These are phyloP conservation scores for Lachnellula willkommii DNA, from an alignment of 2,329 filamentous ascomycete genomes.

Conservation along the genomic window DNA sequence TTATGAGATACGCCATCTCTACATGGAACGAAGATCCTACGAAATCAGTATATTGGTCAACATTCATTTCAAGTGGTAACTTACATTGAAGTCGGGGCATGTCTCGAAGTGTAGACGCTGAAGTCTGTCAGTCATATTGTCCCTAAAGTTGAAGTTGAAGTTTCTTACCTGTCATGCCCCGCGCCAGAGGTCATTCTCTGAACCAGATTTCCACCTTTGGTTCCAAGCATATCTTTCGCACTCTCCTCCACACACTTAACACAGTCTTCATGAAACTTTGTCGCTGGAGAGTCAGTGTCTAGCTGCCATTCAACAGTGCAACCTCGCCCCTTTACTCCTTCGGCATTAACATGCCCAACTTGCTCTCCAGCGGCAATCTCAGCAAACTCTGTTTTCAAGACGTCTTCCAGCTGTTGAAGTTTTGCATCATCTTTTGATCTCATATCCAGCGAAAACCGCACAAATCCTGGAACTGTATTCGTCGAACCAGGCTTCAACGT, in stretches of 20 bases:
- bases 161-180: slow-evolving; percentile 50
- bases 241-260: slow-evolving; percentile 59
- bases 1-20: slow-evolving; percentile 59
- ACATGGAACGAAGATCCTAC: slow-evolving; percentile 56
- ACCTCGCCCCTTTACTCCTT: slow-evolving; percentile 42
- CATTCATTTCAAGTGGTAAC: not conserved
- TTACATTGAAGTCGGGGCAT: slow-evolving; percentile 56
- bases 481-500: slow-evolving; percentile 61
- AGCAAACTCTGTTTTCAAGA: slow-evolving; percentile 53
- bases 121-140: slow-evolving; percentile 32
- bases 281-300: slow-evolving; percentile 57
- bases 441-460: slow-evolving; percentile 64
- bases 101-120: slow-evolving; percentile 54
- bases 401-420: slow-evolving; percentile 52
- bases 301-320: slow-evolving; percentile 53
- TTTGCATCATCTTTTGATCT: slow-evolving; percentile 52
- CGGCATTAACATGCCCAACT: slow-evolving; percentile 40
- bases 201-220: slow-evolving; percentile 39
- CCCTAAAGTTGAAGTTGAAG: slow-evolving; percentile 11
- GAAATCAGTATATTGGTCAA: not conserved
- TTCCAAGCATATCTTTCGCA: slow-evolving; percentile 52
- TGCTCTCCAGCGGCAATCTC: slow-evolving; percentile 53
- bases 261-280: slow-evolving; percentile 62
- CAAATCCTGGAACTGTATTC: slow-evolving; percentile 66
- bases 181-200: slow-evolving; percentile 56